Percentiles rank a stretch among this genome's conserved stretches.
Conservation (phyloP, 805 yeast species). For the Saccharomyces mikatae region DNA sequence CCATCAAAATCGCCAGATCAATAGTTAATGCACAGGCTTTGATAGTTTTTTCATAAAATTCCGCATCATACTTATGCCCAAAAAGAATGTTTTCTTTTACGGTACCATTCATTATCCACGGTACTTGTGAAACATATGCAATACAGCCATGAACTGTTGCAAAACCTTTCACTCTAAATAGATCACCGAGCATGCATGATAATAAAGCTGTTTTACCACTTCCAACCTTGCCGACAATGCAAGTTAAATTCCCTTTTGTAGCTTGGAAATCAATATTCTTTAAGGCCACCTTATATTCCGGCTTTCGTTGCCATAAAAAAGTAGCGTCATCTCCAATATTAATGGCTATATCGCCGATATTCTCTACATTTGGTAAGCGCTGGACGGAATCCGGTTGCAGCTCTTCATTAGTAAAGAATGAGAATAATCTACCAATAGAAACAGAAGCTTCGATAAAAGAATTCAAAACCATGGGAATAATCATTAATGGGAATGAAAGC, state of each 20-base stretch:
- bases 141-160: conserved; percentile 66
- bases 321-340: conserved; percentile 53
- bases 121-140: conserved; percentile 87
- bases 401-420: conserved; percentile 68
- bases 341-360: conserved; percentile 61
- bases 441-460: conserved; percentile 83
- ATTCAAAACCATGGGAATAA: conserved; percentile 84
- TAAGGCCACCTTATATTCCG: conserved; percentile 60
- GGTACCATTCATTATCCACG: conserved; percentile 96
- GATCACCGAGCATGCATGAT: conserved; percentile 74
- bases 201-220: conserved; percentile 80
- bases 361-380: conserved; percentile 35
- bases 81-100: conserved; percentile 86
- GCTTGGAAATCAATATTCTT: conserved; percentile 55
- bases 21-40: conserved; percentile 80
- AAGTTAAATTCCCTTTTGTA: conserved; percentile 67
- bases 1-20: conserved; percentile 73
- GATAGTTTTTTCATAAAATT: conserved; percentile 70
- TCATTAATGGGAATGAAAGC: conserved; percentile 84
- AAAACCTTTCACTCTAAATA: conserved; percentile 65
- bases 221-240: conserved; percentile 87
- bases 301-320: conserved; percentile 70
- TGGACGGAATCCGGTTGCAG: conserved; percentile 68
- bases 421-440: conserved; percentile 64
- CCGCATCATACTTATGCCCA: conserved; percentile 77